Evolutionary conservation across 2,329 filamentous ascomycete species (phyloP).

Genomic region (Xylariaceae sp.): DNA sequence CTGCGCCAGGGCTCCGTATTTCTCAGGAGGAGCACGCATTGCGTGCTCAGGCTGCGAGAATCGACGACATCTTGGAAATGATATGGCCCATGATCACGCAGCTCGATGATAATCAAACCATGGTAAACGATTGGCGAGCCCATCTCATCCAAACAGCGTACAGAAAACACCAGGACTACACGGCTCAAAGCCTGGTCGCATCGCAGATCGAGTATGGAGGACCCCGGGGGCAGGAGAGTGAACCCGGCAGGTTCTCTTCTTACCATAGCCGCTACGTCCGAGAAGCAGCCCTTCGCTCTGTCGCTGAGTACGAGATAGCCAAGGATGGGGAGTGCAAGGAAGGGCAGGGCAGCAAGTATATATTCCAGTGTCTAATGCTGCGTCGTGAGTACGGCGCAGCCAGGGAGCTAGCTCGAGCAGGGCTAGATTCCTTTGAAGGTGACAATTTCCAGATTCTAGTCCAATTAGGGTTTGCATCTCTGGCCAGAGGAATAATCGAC

Average conservation of each 20-base stretch:
- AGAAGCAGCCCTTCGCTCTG: conserved; percentile 1
- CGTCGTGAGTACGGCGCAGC: conserved; percentile 4
- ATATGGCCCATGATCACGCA: no score
- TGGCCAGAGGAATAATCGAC: conserved; percentile 3
- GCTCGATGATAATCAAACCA: no score
- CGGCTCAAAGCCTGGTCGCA: conserved; percentile 1
- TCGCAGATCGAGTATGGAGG: not conserved
- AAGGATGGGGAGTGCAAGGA: not conserved
- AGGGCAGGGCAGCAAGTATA: no score
- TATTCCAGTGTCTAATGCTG: conserved; percentile 2
- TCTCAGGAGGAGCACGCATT: not conserved
- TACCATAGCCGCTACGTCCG: conserved; percentile 1
- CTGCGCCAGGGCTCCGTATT: no score
- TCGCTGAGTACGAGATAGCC: not conserved
- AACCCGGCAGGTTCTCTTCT: not conserved
- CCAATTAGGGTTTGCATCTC: not conserved
- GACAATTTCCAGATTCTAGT: conserved; percentile 1
- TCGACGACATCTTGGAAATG: conserved; percentile 8
- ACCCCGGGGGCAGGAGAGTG: not conserved
- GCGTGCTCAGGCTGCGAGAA: not conserved
- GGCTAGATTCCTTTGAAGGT: conserved; percentile 3
- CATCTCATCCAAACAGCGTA: not conserved
- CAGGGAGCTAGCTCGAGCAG: conserved; percentile 4
- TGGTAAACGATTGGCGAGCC: not conserved
- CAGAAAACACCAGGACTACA: conserved; percentile 2